Percentiles rank a stretch among this genome's conserved stretches.
Conservation (phyloP, 768 basidiomycete species). For the Tulasnella sp. region DNA sequence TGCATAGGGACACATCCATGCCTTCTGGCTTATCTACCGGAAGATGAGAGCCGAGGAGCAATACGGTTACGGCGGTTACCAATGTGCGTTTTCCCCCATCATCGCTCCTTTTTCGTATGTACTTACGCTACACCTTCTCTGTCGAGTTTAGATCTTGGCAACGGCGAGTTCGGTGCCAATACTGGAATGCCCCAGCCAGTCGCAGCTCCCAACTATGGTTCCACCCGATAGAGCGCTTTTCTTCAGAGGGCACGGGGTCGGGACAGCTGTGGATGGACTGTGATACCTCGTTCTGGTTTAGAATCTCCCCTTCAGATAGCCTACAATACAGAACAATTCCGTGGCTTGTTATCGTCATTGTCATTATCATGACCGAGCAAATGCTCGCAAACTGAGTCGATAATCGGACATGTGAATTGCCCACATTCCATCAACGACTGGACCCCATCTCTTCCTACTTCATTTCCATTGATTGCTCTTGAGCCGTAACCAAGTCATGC, state of each 20-base stretch:
- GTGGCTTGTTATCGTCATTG: too few relatives aligned
- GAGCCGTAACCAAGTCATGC: not conserved
- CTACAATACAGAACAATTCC: too few relatives aligned
- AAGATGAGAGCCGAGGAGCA: slow-evolving; percentile 59
- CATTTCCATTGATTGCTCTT: not conserved
- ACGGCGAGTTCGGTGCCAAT: slow-evolving; percentile 31
- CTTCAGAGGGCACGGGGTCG: too few relatives aligned
- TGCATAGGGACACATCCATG: slow-evolving; percentile 56
- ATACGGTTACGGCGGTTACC: slow-evolving; percentile 66
- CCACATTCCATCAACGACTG: not conserved
- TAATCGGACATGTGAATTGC: too few relatives aligned
- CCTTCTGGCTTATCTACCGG: slow-evolving; percentile 85
- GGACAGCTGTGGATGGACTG: too few relatives aligned
- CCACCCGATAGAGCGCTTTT: too few relatives aligned
- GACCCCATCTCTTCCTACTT: too few relatives aligned
- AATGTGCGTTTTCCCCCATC: slow-evolving; percentile 46
- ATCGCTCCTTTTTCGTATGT: not conserved
- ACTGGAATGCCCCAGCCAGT: slow-evolving; percentile 20
- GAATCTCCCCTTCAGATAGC: too few relatives aligned
- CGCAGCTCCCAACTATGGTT: slow-evolving; percentile 30
- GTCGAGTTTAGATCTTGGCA: slow-evolving; percentile 30
- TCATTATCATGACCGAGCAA: too few relatives aligned
- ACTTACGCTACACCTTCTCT: not conserved
- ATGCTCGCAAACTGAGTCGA: too few relatives aligned
- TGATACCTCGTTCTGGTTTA: too few relatives aligned